Evolutionary conservation across 23 red algal species (phyloP).

Genomic region (Agarophyton chilense): DNA sequence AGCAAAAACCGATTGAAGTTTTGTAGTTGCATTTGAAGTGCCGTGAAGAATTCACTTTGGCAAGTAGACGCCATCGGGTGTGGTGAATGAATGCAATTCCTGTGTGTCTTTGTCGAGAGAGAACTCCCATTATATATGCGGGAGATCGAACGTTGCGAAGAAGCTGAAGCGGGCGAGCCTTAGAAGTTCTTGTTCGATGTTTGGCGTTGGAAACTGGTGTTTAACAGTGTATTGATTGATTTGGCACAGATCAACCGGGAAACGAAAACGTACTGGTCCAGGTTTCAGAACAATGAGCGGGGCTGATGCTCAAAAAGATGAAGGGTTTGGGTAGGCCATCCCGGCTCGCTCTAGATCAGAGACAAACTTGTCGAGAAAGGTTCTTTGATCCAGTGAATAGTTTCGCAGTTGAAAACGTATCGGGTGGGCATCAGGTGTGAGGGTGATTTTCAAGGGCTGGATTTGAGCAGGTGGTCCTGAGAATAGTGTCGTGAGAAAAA

Average conservation of each 20-base stretch:
- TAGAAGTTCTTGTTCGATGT: conserved; percentile 15
- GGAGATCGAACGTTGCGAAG: conserved; percentile 24
- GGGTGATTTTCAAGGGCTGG: conserved; percentile 2
- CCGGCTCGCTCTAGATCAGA: not conserved
- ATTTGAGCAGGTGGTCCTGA: not conserved
- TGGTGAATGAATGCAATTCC: conserved; percentile 32
- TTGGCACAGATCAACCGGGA: conserved; percentile 7
- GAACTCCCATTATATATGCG: conserved; percentile 27
- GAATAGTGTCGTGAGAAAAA: conserved; percentile 14
- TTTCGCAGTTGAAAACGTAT: not conserved
- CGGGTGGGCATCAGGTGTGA: not conserved
- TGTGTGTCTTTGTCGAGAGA: not conserved
- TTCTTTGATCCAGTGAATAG: conserved; percentile 16
- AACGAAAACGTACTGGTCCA: not conserved
- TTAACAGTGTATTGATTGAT: not conserved
- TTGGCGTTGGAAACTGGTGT: conserved; percentile 29
- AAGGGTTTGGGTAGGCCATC: conserved; percentile 6
- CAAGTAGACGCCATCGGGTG: not conserved
- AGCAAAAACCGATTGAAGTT: conserved; percentile 1
- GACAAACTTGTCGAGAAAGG: conserved; percentile 17
- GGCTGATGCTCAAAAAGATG: conserved; percentile 15
- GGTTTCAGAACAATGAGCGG: conserved; percentile 15
- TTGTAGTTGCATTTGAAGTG: conserved; percentile 5
- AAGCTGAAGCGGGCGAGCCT: conserved; percentile 1
- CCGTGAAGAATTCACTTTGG: conserved; percentile 14